phyloP scores from a whole-genome alignment of 257 asterid genomes.

The Euphrasia confusa region DNA sequence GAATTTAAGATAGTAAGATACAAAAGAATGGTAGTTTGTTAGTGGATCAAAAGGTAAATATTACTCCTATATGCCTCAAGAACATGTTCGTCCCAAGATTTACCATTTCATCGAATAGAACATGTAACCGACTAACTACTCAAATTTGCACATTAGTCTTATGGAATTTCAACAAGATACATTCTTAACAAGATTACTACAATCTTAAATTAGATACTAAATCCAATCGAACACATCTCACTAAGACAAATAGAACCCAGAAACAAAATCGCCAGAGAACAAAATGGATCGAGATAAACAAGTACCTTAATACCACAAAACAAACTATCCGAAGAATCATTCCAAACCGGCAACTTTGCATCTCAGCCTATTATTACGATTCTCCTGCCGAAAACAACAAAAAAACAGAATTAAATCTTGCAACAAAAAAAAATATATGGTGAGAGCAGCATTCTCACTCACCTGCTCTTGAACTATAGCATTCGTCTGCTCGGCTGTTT shows the following conservation, averaged over 20 bases:
- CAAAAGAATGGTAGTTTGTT: too few relatives aligned
- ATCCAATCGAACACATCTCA: background rate
- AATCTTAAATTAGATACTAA: too few relatives aligned
- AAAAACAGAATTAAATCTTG: background rate
- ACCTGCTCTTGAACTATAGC: constrained; percentile 80
- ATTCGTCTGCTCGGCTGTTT: constrained; percentile 60
- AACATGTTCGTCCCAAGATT: too few relatives aligned
- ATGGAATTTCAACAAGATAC: background rate
- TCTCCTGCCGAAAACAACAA: constrained; percentile 51
- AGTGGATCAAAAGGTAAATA: too few relatives aligned
- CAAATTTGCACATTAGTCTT: background rate
- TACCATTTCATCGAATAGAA: background rate
- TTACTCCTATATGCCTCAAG: too few relatives aligned
- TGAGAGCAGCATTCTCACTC: constrained; percentile 5
- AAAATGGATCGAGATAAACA: background rate
- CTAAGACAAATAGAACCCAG: background rate
- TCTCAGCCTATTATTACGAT: constrained; percentile 63
- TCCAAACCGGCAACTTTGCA: constrained; percentile 82
- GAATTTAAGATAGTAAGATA: too few relatives aligned
- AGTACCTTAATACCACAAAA: background rate
- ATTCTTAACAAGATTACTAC: background rate
- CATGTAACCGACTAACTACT: background rate
- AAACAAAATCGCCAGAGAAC: background rate
- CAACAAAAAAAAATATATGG: constrained; percentile 1
- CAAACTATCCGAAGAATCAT: constrained; percentile 28